Evolutionary conservation across 1,284 basidiomycete species (phyloP), one percentile per base, ranked within the genome.

Genomic region (Mycena citricolor): DNA sequence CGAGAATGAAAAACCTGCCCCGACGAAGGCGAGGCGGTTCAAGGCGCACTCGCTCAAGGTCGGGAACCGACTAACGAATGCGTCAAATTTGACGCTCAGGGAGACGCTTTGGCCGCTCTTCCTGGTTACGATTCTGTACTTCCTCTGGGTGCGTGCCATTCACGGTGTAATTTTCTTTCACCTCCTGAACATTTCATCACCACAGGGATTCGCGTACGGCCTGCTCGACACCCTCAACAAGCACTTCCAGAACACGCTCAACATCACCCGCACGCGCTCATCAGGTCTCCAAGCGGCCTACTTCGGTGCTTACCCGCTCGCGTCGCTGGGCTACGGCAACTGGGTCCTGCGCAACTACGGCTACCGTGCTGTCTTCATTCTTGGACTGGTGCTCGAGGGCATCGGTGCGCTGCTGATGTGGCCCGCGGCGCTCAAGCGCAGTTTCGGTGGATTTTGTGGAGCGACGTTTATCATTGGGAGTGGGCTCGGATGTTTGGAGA

Each of bases 251-350:
- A 63, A 59, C 10, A 77, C 87, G 8, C 84, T 90, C 54, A 70
- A 71, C 2, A 86, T 90, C 61, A 75, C 76, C 32, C 87, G 85
- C 57, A 76, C 86, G 14, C 80, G 91, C 61, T 90, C 86, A 33
- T 90, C 91, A 2, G 77, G 90, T 48, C 74, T 94, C 23, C 91
- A 94, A 60, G 76, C 90, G 7, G 87, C 88, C 4, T 94, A 93
- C 66, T 94, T 93, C 54, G 85, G 85, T 32, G 86, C 86, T 8
- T 74, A 62, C 22, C 59, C 59, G 4, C 49, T 66, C 12, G 64
- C 64, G 1, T 63, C 63, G 5, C 56, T 66, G 8, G 63, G 62
- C 5, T 65, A 65, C 31, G 62, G 59, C 8, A 63, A 63, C 43
- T 65, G 61, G 61, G 55, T 66, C 4, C 51, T 66, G 13, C 52